Conservation (phyloP, 148 eudicot species). For the Diospyros lotus region DNA sequence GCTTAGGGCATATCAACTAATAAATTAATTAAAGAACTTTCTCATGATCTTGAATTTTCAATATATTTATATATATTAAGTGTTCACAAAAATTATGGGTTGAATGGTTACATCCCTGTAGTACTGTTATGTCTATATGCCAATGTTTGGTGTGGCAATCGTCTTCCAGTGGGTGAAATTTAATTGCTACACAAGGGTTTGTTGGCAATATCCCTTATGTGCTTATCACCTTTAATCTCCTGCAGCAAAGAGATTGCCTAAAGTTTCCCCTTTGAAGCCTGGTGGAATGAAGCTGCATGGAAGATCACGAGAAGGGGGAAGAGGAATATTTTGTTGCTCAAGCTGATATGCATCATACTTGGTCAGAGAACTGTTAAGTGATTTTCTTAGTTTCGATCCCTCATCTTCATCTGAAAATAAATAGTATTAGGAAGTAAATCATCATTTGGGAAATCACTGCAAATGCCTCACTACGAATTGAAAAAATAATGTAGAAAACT, state of each 20-base stretch:
- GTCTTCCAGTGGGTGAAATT: background rate
- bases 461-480: too few relatives aligned
- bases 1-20: too few relatives aligned
- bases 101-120: too few relatives aligned
- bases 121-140: too few relatives aligned
- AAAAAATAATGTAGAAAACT: too few relatives aligned
- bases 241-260: slow-evolving; percentile 50
- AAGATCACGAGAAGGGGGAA: slow-evolving; percentile 27
- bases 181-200: too few relatives aligned
- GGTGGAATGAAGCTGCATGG: slow-evolving; percentile 49
- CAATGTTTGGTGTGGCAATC: background rate
- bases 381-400: background rate
- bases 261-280: slow-evolving; percentile 34
- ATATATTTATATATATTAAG: background rate
- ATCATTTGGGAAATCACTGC: too few relatives aligned
- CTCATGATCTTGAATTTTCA: too few relatives aligned
- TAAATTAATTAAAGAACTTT: too few relatives aligned
- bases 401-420: background rate
- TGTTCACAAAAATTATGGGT: too few relatives aligned
- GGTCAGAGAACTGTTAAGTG: background rate
- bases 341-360: slow-evolving; percentile 20
- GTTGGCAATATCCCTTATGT: background rate
- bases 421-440: too few relatives aligned
- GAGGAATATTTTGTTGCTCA: slow-evolving; percentile 45
- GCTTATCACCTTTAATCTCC: background rate